A percentile compares a stretch with the other conserved stretches of the same genome.
These are phyloP conservation scores for Croton setiger DNA, from an alignment of 441 rosid species.

Conservation along the genomic window DNA sequence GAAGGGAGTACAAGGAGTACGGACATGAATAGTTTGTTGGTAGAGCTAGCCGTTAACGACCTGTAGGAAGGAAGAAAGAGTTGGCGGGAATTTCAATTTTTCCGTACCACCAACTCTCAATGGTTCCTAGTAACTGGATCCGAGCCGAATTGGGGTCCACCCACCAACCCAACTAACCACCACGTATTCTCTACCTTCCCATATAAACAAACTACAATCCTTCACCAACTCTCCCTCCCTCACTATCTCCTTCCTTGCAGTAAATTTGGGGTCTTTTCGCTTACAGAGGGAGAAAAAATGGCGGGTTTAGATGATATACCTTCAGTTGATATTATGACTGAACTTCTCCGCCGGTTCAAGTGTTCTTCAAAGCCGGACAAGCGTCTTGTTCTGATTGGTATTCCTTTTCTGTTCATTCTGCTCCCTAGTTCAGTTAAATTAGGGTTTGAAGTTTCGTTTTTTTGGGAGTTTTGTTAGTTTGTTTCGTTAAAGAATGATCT, in stretches of 20 bases:
- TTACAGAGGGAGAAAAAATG: neutral
- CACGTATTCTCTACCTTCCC: no score
- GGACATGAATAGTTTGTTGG: no score
- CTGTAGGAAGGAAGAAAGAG: no score
- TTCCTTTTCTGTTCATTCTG: neutral
- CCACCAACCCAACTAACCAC: no score
- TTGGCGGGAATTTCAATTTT: no score
- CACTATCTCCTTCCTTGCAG: neutral
- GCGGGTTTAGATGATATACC: neutral
- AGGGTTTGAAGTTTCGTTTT: neutral
- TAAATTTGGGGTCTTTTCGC: neutral
- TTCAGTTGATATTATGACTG: conserved; percentile 2
- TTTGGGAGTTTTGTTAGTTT: neutral
- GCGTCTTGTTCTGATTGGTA: conserved; percentile 17
- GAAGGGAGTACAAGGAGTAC: no score
- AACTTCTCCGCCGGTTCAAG: conserved; percentile 1
- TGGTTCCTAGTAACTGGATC: no score
- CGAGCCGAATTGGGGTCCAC: no score
- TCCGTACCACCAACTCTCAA: no score
- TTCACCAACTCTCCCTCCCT: neutral
- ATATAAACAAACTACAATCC: no score
- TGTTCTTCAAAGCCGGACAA: conserved; percentile 14
- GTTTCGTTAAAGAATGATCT: neutral
- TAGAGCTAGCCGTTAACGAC: no score
- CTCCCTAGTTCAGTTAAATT: neutral